These are phyloP conservation scores for Aureobasidium sp. DNA, from an alignment of 2,329 filamentous ascomycete genomes.

Conservation along the genomic window DNA sequence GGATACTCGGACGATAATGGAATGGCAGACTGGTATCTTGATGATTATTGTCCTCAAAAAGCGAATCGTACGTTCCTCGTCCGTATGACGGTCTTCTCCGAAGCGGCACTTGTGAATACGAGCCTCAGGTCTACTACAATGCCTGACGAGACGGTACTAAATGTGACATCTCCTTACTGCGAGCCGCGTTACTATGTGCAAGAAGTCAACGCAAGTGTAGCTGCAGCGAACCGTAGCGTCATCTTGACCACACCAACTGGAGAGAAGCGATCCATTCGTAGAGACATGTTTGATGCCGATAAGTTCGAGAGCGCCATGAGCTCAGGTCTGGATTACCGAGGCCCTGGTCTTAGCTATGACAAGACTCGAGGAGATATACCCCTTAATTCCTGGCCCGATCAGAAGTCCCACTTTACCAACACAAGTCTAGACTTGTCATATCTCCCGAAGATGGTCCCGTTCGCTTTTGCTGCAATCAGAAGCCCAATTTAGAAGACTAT, in stretches of 20 bases:
- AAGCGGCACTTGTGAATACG: neutral
- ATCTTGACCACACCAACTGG: conserved; percentile 19
- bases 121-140: neutral
- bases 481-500: conserved; percentile 26
- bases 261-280: conserved; percentile 23
- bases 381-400: conserved; percentile 18
- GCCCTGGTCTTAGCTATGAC: conserved; percentile 18
- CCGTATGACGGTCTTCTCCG: neutral
- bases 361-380: conserved; percentile 9
- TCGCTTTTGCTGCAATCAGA: conserved; percentile 30
- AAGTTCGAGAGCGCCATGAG: conserved; percentile 33
- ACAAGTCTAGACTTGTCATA: conserved; percentile 11
- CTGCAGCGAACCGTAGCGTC: conserved; percentile 22
- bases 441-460: conserved; percentile 32
- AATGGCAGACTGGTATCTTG: conserved; percentile 1
- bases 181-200: conserved; percentile 41
- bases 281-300: conserved; percentile 32
- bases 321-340: conserved; percentile 19
- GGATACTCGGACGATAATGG: neutral
- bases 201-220: conserved; percentile 37
- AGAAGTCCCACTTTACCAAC: conserved; percentile 18
- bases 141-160: neutral
- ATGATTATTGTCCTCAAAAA: neutral
- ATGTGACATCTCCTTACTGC: conserved; percentile 38
- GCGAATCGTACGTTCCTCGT: conserved; percentile 15